A percentile compares a stretch with the other conserved stretches of the same genome.
phyloP scores from a whole-genome alignment of 192 early-diverging fungal species.

The Phlyctochytrium bullatum region DNA sequence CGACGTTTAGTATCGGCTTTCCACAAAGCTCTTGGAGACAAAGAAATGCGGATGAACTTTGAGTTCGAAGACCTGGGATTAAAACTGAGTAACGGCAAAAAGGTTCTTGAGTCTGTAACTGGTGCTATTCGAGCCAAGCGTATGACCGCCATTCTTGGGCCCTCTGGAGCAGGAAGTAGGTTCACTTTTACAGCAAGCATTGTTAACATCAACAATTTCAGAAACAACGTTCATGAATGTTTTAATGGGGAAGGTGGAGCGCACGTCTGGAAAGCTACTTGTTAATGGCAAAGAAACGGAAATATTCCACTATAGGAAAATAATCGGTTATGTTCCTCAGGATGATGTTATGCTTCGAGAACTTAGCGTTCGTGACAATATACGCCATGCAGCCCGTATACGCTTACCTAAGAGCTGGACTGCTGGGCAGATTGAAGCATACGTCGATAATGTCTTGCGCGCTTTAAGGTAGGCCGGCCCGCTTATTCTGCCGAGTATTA shows the following conservation, averaged over 20 bases:
- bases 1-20: not conserved
- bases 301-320: slow-evolving; percentile 56
- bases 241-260: slow-evolving; percentile 59
- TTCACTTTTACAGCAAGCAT: not conserved
- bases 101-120: slow-evolving; percentile 37
- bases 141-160: slow-evolving; percentile 60
- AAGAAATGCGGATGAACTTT: slow-evolving; percentile 56
- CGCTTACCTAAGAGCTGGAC: slow-evolving; percentile 28
- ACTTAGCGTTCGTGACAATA: slow-evolving; percentile 68
- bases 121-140: slow-evolving; percentile 53
- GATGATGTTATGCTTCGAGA: slow-evolving; percentile 69
- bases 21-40: not conserved
- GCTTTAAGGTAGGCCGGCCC: slow-evolving; percentile 10
- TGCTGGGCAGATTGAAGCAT: slow-evolving; percentile 6
- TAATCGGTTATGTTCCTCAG: slow-evolving; percentile 73
- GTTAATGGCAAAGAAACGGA: slow-evolving; percentile 60
- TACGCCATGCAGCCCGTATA: slow-evolving; percentile 35
- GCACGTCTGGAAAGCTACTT: slow-evolving; percentile 50
- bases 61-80: slow-evolving; percentile 46
- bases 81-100: slow-evolving; percentile 29
- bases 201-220: not conserved
- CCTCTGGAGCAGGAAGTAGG: slow-evolving; percentile 45
- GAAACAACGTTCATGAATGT: slow-evolving; percentile 44
- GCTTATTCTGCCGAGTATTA: not conserved
- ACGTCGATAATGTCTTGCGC: slow-evolving; percentile 24